Evolutionary conservation across 2,329 filamentous ascomycete species (phyloP).

Genomic region (Fusarium protoensiforme): DNA sequence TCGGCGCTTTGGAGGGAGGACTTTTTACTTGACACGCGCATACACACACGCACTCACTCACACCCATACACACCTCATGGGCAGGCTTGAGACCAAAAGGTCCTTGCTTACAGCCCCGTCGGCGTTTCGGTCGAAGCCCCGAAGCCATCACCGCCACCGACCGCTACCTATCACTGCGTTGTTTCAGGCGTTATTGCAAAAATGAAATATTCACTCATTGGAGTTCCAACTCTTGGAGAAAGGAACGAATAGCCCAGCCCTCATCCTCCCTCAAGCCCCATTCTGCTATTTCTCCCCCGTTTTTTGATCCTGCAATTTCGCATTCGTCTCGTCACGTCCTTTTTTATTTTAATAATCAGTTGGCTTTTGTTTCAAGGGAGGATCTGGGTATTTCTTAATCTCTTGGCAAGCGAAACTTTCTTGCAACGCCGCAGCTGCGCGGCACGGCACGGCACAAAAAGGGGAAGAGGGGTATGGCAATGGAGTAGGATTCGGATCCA

Average conservation of each 20-base stretch:
- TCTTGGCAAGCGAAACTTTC: conserved; percentile 13
- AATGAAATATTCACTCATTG: conserved; percentile 13
- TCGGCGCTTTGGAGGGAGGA: conserved; percentile 36
- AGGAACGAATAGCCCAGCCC: neutral
- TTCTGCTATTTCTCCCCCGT: neutral
- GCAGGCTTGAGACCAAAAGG: conserved; percentile 1
- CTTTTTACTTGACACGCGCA: conserved; percentile 7
- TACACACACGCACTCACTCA: neutral
- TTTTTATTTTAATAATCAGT: neutral
- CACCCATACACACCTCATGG: conserved; percentile 2
- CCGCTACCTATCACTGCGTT: conserved; percentile 4
- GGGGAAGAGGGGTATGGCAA: conserved; percentile 8
- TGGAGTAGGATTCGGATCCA: conserved; percentile 18
- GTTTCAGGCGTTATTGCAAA: conserved; percentile 15
- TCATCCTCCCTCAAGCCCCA: neutral
- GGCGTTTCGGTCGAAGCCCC: conserved; percentile 11
- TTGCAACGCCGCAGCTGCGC: neutral
- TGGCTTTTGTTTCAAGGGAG: neutral
- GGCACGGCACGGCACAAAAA: conserved; percentile 9
- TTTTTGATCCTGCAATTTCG: neutral
- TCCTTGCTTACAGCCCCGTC: neutral
- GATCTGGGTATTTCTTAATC: conserved; percentile 5
- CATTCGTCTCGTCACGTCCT: neutral
- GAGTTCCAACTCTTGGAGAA: neutral
- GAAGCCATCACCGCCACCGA: conserved; percentile 3